Evolutionary conservation across 805 yeast genomes (phyloP).

Genomic region (Kazachstania kunashirensis): DNA sequence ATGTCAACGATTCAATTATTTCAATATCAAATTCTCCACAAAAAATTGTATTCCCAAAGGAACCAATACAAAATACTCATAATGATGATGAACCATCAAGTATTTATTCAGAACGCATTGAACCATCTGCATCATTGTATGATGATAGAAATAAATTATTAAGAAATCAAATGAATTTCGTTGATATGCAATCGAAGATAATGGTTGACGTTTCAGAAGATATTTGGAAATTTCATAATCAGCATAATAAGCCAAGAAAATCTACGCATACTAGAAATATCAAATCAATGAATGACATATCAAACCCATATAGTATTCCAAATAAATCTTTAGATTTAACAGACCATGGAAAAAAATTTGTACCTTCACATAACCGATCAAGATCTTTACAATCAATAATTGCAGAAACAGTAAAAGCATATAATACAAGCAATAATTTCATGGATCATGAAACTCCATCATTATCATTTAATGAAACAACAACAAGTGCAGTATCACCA

Average conservation of each 20-base stretch:
- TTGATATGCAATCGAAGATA: slow-evolving; percentile 22
- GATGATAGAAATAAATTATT: background rate
- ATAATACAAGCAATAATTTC: background rate
- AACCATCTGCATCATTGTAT: background rate
- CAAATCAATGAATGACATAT: background rate
- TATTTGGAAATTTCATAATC: slow-evolving; percentile 23
- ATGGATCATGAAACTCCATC: background rate
- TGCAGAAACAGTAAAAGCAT: slow-evolving; percentile 17
- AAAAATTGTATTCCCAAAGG: slow-evolving; percentile 25
- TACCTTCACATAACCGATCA: slow-evolving; percentile 7
- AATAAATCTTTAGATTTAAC: background rate
- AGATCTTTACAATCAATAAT: slow-evolving; percentile 25
- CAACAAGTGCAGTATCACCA: slow-evolving; percentile 13
- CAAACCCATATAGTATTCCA: background rate
- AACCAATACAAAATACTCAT: background rate
- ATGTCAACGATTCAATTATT: background rate
- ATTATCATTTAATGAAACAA: background rate
- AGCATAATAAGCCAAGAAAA: background rate
- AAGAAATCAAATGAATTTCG: slow-evolving; percentile 12
- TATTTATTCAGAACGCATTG: background rate
- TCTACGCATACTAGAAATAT: slow-evolving; percentile 1
- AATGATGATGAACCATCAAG: background rate
- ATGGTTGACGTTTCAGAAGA: slow-evolving; percentile 26
- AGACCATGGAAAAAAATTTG: background rate
- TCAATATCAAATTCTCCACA: slow-evolving; percentile 17